Evolutionary conservation across 169 alveolate genomes (phyloP), one percentile per base, ranked within the genome.

Genomic region (Cyclospora cayetanensis): DNA sequence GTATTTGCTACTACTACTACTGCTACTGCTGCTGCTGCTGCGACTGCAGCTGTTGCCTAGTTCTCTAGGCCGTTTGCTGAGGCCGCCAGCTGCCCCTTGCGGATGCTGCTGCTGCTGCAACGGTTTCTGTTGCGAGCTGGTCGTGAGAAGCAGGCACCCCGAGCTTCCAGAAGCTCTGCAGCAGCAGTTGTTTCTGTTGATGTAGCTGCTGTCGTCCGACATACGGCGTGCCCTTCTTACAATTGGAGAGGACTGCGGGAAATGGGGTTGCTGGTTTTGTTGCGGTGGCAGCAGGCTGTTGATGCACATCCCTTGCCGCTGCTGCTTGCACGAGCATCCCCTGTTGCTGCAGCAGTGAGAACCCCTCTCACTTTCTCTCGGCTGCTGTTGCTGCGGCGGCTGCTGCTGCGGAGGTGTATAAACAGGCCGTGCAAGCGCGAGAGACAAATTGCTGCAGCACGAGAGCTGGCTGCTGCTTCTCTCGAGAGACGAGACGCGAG

Each of bases 381-480:
- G 55, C 70, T 72, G 63, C 84, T 72, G 84, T 60, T 35, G 55
- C 34, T 39, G 84, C 84, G 25, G 52, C 60, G 15, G 39, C 37
- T 72, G 84, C 84, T 72, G 84, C 52, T 41, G 84, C 84, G 35
- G 84, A 18, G 20, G 84, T 4, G 53, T 35, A 27, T 72, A 39
- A 4, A 72, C 60, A 1, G 84, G 84, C 31, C 84, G 84, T n/a
- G 84, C 63, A 0, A 72, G 31, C 1, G 84, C 84, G 1, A 72
- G 84, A 34, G 84, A 72, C n/a, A 72, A 41, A 60, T 60, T 72
- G 84, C 84, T 72, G 84, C 84, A 72, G 84, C 84, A 37, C 11
- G 84, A 72, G 41, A 72, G 84, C 84, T 72, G 84, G 84, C 84
- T 72, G 84, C 84, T 72, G 84, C 84, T 72, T 35, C 84, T 35